Conservation (phyloP, 73 alveolate genomes). For the Tetrahymena borealis region DNA sequence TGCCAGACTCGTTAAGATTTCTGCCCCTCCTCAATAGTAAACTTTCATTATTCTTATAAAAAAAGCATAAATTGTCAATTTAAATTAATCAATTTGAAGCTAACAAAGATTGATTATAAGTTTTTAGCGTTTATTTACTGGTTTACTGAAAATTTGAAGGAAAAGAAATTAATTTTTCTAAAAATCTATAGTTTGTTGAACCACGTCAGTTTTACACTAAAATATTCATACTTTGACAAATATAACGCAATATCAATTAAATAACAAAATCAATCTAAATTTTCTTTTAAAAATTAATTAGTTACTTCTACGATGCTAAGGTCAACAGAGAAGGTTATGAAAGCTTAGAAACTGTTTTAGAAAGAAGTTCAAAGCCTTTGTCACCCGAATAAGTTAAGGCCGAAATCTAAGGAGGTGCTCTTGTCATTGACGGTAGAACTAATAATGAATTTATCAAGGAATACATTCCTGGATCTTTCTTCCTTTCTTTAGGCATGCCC, state of each 20-base stretch:
- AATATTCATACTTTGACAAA: neutral
- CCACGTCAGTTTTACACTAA: neutral
- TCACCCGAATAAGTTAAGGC: slow-evolving; percentile 12
- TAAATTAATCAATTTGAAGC: too few species aligned
- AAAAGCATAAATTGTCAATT: too few species aligned
- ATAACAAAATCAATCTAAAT: neutral
- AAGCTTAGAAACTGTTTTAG: neutral
- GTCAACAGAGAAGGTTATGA: neutral
- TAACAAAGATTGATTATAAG: neutral
- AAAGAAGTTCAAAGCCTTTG: slow-evolving; percentile 19
- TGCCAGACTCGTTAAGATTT: slow-evolving; percentile 6
- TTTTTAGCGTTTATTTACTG: neutral
- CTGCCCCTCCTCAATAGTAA: slow-evolving; percentile 42
- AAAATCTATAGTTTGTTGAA: too few species aligned
- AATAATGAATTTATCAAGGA: slow-evolving; percentile 4
- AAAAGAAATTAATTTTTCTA: too few species aligned
- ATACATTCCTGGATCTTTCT: slow-evolving; percentile 30
- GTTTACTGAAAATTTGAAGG: neutral
- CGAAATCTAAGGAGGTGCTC: slow-evolving; percentile 14
- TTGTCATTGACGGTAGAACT: slow-evolving; percentile 19
- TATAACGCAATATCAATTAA: neutral
- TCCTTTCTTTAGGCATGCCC: slow-evolving; percentile 20
- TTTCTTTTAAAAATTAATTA: neutral
- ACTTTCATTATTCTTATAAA: neutral
- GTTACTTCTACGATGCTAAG: neutral